These are phyloP conservation scores for Candida ovalis DNA, from an alignment of 805 yeast genomes.

Conservation along the genomic window DNA sequence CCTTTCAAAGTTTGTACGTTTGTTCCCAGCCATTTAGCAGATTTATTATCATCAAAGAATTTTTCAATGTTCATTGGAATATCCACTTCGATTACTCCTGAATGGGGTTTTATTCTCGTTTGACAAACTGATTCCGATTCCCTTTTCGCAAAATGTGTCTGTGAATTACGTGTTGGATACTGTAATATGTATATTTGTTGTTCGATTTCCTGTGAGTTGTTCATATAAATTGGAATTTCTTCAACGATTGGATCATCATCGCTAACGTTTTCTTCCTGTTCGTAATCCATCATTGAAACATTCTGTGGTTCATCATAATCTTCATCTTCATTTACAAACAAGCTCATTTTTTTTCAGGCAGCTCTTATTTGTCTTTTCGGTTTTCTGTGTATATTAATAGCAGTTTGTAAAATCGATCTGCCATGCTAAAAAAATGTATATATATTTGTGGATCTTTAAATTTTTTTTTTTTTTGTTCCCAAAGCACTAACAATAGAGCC, in stretches of 20 bases:
- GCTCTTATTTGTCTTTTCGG: not conserved
- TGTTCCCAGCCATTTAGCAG: slow-evolving; percentile 62
- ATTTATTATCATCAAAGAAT: slow-evolving; percentile 63
- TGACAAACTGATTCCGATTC: slow-evolving; percentile 30
- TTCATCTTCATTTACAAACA: slow-evolving; percentile 37
- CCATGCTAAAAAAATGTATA: not conserved
- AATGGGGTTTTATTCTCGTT: slow-evolving; percentile 52
- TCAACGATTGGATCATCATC: slow-evolving; percentile 64
- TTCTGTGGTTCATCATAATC: not conserved
- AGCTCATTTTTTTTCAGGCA: slow-evolving; percentile 10
- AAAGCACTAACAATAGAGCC: slow-evolving; percentile 4
- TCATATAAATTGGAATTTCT: slow-evolving; percentile 49
- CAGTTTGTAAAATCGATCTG: not conserved
- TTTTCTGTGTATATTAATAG: not conserved
- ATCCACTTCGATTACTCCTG: slow-evolving; percentile 69
- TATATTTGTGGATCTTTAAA: not conserved
- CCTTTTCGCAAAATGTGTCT: slow-evolving; percentile 22
- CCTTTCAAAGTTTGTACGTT: slow-evolving; percentile 66
- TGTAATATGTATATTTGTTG: slow-evolving; percentile 19
- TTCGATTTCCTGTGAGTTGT: slow-evolving; percentile 3
- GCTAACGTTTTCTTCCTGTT: slow-evolving; percentile 31
- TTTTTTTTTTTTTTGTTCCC: slow-evolving; percentile 6
- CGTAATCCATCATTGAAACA: slow-evolving; percentile 5
- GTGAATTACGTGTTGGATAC: slow-evolving; percentile 31
- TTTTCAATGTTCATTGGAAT: slow-evolving; percentile 66